Base-by-base conservation (phyloP, 331 rosid genomes). In the Ulmus americana region DNA sequence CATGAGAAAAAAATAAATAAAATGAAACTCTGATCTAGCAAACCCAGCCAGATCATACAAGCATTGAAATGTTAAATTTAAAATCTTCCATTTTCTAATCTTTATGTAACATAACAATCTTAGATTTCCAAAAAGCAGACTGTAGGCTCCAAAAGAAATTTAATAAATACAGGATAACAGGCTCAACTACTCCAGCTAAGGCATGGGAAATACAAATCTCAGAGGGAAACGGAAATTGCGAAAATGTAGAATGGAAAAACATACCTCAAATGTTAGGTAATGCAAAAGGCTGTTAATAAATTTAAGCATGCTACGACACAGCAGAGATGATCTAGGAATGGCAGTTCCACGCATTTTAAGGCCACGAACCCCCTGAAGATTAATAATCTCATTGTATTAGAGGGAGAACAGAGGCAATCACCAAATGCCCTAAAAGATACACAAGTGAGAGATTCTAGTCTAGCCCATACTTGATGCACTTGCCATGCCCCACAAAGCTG, bases 401-500 rank as follows among this genome's bases (percentile, higher is more conserved):
- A 59, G 46, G 38, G 20, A 13, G 20, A 13, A 56, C 28, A 57
- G 65, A 65, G 39, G 64, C 28, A 64, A 48, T 70, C 48, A 39
- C 22, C n/a, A 68, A 43, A 45, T 63, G 65, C 57, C 49, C 45
- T 6, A 7, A 63, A 28, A 60, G 10, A 63, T 38, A 75, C 46
- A 57, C 41, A 58, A 51, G 16, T 64, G 55, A 45, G 65, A 57
- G 55, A 51, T 7, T 28, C 4, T 2, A 47, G 10, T 73, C 18
- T 5, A 51, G 62, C 22, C 11, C 85, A 69, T 85, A 92, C 98
- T 77, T 92, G 97, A 83, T 92, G 96, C 49, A 84, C 77, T 86
- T 92, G 98, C 98, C 98, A 92, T 28, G 96, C 98, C 76, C 94
- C 92, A 71, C 98, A 86, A 46, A 92, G 92, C 70, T 92, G 98